Base-by-base conservation (phyloP, 2,329 filamentous ascomycete species). In the Ascochyta clinopodiicola region DNA sequence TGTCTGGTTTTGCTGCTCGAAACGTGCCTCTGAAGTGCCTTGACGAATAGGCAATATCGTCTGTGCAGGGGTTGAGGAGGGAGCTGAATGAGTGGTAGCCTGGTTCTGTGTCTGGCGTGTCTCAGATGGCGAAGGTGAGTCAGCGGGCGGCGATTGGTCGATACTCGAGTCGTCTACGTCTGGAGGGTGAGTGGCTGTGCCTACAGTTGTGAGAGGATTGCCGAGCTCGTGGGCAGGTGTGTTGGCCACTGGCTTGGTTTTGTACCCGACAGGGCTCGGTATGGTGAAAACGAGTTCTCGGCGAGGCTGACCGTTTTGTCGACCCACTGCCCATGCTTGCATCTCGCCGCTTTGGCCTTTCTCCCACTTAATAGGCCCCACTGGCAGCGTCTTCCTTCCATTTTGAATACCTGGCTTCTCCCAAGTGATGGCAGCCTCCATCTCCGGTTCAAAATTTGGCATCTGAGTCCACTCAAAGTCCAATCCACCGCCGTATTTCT, bases 401-500 rank as follows among this genome's bases (percentile, higher is more conserved):
- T 71, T 64, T 36, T 77, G 65, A 3, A 56, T 61, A 24, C 56
- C 52, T 6, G 73, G 69, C 3, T 62, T 64, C 37, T 72, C 72
- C 79, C 80, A 82, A 27, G 75, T 68, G 31, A 82, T 63, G 10
- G 66, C 67, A 6, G 72, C 60, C n/a, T 75, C 71, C 34, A 82
- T 80, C 12, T 63, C 68, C 0, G 78, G 75, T 55, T 96, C 93
- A n/a, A 93, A 77, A 46, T 86, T 83, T 6, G 90, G 88, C 75
- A 88, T 80, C 58, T 91, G 85, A 50, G 91, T 92, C 78, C 90
- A 97, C 44, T 84, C 78, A 79, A 90, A 97, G 22, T 96, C 89
- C 8, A 97, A 84, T 61, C 91, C 84, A 39, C 94, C 94, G 57
- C 94, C 94, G 72, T 96, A 98, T 73, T 89, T 86, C 74, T 91